Conservation (phyloP, 2,329 filamentous ascomycete genomes). For the Hypoxylon sp. region DNA sequence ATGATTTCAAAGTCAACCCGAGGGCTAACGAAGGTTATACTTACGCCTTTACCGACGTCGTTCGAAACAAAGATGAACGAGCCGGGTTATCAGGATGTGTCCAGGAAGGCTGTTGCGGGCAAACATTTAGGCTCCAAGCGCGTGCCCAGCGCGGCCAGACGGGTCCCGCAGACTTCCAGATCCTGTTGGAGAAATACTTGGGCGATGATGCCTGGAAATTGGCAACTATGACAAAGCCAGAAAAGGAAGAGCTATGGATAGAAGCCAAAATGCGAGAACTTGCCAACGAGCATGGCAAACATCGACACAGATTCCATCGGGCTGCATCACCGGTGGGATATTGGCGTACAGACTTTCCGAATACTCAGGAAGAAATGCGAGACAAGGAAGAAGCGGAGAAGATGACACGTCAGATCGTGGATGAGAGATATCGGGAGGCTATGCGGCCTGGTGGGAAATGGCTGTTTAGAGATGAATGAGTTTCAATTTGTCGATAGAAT, state of each 20-base stretch:
- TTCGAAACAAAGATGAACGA: conserved; percentile 78
- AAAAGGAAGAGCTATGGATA: conserved; percentile 77
- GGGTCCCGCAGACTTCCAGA: conserved; percentile 47
- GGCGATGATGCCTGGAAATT: conserved; percentile 73
- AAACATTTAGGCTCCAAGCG: conserved; percentile 77
- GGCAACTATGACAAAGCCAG: conserved; percentile 69
- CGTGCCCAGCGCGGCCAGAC: conserved; percentile 62
- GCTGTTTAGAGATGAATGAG: conserved; percentile 84
- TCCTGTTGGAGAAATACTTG: conserved; percentile 69
- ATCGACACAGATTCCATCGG: conserved; percentile 81
- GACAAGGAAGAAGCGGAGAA: conserved; percentile 76
- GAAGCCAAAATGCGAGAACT: conserved; percentile 81
- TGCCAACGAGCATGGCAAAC: conserved; percentile 82
- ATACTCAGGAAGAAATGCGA: conserved; percentile 81
- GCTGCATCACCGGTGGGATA: conserved; percentile 85
- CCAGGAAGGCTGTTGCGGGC: conserved; percentile 82
- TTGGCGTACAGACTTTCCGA: conserved; percentile 92
- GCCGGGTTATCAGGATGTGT: conserved; percentile 81
- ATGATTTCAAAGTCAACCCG: conserved; percentile 88
- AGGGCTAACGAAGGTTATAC: conserved; percentile 77
- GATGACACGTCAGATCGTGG: conserved; percentile 74
- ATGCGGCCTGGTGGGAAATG: conserved; percentile 82
- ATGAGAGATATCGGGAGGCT: conserved; percentile 84
- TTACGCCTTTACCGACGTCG: conserved; percentile 81
- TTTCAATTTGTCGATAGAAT: conserved; percentile 4